Evolutionary conservation across 495 filamentous ascomycete genomes (phyloP).

Genomic region (Neurospora tetrasperma): DNA sequence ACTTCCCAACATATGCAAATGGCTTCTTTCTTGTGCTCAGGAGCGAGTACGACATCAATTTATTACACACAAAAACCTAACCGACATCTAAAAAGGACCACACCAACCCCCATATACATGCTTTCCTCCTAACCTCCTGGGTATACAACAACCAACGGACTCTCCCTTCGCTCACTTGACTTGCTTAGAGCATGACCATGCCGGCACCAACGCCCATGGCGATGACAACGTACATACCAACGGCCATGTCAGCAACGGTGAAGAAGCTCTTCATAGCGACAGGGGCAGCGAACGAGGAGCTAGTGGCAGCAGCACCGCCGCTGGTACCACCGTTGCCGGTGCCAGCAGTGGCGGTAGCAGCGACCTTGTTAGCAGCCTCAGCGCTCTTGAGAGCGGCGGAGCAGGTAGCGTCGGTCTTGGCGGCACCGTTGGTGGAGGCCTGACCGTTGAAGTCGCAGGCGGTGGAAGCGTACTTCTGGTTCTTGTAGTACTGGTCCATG

Average conservation of each 20-base stretch:
- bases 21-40: background rate
- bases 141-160: background rate
- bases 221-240: conserved; percentile 58
- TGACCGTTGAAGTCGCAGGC: conserved; percentile 65
- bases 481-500: conserved; percentile 69
- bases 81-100: background rate
- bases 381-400: conserved; percentile 7
- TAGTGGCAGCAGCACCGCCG: conserved; percentile 23
- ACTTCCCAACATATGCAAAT: background rate
- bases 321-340: conserved; percentile 25
- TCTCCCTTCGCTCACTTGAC: background rate
- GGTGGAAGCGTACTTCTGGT: conserved; percentile 41
- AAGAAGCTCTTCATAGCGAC: conserved; percentile 43
- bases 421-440: conserved; percentile 15
- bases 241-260: conserved; percentile 50
- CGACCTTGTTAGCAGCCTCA: conserved; percentile 34
- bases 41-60: background rate
- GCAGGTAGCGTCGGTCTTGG: conserved; percentile 12
- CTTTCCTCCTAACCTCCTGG: background rate
- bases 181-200: conserved; percentile 65
- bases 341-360: conserved; percentile 33
- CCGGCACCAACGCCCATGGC: conserved; percentile 58
- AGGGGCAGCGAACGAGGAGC: conserved; percentile 23
- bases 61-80: background rate
- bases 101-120: background rate